phyloP scores from a whole-genome alignment of 106 monocot species.

The Dendrobium officinale region DNA sequence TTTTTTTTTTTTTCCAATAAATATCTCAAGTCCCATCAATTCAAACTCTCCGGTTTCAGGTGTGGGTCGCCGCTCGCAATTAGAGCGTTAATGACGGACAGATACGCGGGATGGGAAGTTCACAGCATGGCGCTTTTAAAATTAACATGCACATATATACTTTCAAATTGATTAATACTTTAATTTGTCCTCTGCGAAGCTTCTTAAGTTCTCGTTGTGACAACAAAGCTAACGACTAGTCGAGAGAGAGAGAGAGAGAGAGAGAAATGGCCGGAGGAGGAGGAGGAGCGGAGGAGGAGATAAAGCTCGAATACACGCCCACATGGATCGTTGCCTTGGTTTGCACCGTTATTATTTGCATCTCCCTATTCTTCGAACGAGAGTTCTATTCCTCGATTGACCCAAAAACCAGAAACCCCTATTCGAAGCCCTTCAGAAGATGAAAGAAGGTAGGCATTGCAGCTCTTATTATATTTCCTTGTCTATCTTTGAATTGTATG shows the following conservation, averaged over 20 bases:
- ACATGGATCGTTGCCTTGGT: conserved; percentile 76
- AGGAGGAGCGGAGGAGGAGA: conserved; percentile 4
- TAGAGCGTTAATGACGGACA: too few relatives aligned
- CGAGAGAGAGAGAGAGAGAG: not conserved
- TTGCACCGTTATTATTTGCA: conserved; percentile 60
- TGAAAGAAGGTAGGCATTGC: conserved; percentile 12
- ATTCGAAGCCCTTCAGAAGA: conserved; percentile 19
- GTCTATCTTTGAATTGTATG: not conserved
- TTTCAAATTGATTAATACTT: not conserved
- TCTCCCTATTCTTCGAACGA: conserved; percentile 60
- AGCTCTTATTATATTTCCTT: not conserved
- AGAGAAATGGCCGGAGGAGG: conserved; percentile 9
- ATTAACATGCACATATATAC: too few relatives aligned
- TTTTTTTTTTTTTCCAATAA: too few relatives aligned
- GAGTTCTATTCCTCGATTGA: not conserved
- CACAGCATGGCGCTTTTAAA: too few relatives aligned
- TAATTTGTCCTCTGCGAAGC: not conserved
- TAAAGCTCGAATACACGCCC: conserved; percentile 54
- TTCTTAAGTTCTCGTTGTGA: not conserved
- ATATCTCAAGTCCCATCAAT: too few relatives aligned
- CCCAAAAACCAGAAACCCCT: conserved; percentile 16
- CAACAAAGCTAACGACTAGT: not conserved
- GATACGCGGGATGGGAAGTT: not conserved
- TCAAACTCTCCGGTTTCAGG: too few relatives aligned
- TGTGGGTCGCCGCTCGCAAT: too few relatives aligned